phyloP scores from a whole-genome alignment of 2,329 filamentous ascomycete species.

The Trichoderma sp. region DNA sequence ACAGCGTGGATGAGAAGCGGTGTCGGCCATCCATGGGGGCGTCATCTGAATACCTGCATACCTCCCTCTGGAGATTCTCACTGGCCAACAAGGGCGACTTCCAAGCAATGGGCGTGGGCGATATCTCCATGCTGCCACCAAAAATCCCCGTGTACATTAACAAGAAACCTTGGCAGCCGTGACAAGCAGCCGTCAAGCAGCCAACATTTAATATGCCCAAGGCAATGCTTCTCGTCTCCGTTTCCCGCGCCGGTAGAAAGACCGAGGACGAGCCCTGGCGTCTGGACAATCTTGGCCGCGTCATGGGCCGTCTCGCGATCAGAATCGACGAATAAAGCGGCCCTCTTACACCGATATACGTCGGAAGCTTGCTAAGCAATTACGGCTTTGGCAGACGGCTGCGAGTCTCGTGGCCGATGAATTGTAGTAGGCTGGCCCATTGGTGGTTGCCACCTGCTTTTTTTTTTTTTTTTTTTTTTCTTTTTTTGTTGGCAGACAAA shows the following conservation, averaged over 20 bases:
- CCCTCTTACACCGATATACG: neutral
- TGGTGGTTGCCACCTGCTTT: too few species aligned
- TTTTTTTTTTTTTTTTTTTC: too few species aligned
- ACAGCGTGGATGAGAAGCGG: neutral
- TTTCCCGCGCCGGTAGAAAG: neutral
- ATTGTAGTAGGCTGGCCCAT: neutral
- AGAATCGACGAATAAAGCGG: slow-evolving; percentile 1
- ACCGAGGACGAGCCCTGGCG: neutral
- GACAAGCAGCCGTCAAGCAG: neutral
- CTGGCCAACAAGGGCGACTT: neutral
- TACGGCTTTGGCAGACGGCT: neutral
- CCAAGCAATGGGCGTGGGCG: neutral
- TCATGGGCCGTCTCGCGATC: neutral
- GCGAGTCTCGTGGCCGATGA: neutral
- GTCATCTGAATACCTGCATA: neutral
- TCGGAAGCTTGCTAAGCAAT: neutral
- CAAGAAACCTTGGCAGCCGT: too few species aligned
- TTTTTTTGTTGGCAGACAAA: neutral
- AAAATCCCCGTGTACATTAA: neutral
- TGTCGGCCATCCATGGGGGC: neutral
- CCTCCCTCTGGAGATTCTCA: neutral
- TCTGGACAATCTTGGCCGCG: neutral
- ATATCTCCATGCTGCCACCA: neutral
- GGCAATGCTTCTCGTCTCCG: neutral
- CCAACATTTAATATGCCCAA: neutral